A percentile compares a stretch with the other conserved stretches of the same genome.
phyloP scores from a whole-genome alignment of 805 yeast species.

The Metschnikowia koreensis region DNA sequence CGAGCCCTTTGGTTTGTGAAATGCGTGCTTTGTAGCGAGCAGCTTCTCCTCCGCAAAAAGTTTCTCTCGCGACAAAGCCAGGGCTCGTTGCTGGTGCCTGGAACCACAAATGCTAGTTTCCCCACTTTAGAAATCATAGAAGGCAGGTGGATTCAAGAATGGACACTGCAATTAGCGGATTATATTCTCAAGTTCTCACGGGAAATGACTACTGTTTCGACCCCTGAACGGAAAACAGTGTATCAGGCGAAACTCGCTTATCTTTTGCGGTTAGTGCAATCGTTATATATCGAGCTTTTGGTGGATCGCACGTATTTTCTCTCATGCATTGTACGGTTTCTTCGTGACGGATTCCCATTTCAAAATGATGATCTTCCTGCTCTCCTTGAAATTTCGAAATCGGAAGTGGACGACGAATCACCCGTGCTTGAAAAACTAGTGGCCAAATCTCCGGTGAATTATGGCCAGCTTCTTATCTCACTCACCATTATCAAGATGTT shows the following conservation, averaged over 20 bases:
- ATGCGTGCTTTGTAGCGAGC: constrained; percentile 71
- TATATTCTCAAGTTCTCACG: constrained; percentile 52
- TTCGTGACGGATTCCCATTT: constrained; percentile 38
- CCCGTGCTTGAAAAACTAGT: constrained; percentile 4
- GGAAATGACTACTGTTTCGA: constrained; percentile 29
- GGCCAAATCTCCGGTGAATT: constrained; percentile 22
- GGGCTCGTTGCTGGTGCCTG: constrained; percentile 2
- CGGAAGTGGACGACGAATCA: constrained; percentile 25
- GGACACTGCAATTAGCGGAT: constrained; percentile 82
- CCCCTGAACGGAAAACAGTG: constrained; percentile 29
- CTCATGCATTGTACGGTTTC: constrained; percentile 58
- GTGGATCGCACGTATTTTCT: constrained; percentile 62
- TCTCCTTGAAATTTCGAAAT: constrained; percentile 19
- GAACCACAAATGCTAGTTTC: background rate
- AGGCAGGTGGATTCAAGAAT: constrained; percentile 71
- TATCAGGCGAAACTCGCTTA: constrained; percentile 59
- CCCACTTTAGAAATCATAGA: constrained; percentile 38
- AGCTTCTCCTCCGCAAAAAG: constrained; percentile 32
- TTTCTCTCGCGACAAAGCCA: constrained; percentile 21
- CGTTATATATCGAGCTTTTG: constrained; percentile 66
- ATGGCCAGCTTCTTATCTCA: constrained; percentile 35
- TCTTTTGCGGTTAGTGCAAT: constrained; percentile 55
- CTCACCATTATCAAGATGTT: constrained; percentile 58
- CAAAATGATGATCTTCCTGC: constrained; percentile 26
- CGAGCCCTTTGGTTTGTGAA: constrained; percentile 90